Evolutionary conservation across 768 basidiomycete species (phyloP).

Genomic region (Phanerochaete carnosa): DNA sequence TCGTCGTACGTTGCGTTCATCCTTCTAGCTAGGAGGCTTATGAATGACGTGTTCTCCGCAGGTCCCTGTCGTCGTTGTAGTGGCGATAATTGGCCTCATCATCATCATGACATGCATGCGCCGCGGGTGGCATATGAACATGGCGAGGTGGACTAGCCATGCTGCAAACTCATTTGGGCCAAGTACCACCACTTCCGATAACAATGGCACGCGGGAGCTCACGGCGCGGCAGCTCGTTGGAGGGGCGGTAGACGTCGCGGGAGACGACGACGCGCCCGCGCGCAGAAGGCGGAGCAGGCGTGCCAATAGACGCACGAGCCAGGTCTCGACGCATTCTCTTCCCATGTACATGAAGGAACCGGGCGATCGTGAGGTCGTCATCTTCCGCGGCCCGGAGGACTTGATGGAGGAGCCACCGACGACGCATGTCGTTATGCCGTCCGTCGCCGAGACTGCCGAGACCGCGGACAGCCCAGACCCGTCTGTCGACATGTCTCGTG

Average conservation of each 20-base stretch:
- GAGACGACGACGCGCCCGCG: conserved; percentile 23
- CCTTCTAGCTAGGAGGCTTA: neutral
- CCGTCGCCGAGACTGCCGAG: conserved; percentile 21
- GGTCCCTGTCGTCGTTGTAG: conserved; percentile 3
- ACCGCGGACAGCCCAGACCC: conserved; percentile 9
- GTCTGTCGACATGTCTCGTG: conserved; percentile 3
- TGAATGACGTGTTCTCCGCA: neutral
- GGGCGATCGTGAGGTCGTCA: conserved; percentile 77
- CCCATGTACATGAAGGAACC: conserved; percentile 84
- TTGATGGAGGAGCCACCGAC: conserved; percentile 52
- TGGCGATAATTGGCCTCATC: neutral
- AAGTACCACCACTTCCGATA: neutral
- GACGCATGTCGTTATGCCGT: conserved; percentile 33
- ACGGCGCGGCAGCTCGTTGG: conserved; percentile 61
- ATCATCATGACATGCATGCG: neutral
- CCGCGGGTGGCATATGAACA: neutral
- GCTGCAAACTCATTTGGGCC: conserved; percentile 4
- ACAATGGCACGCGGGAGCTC: conserved; percentile 30
- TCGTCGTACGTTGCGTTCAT: neutral
- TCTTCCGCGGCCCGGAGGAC: conserved; percentile 50
- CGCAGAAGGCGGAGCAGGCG: conserved; percentile 39
- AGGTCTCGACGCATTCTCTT: conserved; percentile 73
- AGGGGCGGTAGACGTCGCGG: conserved; percentile 28
- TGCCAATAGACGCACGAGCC: conserved; percentile 65
- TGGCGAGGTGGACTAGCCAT: conserved; percentile 1